Conservation (phyloP, 306 rosid species). For the Cercis canadensis region DNA sequence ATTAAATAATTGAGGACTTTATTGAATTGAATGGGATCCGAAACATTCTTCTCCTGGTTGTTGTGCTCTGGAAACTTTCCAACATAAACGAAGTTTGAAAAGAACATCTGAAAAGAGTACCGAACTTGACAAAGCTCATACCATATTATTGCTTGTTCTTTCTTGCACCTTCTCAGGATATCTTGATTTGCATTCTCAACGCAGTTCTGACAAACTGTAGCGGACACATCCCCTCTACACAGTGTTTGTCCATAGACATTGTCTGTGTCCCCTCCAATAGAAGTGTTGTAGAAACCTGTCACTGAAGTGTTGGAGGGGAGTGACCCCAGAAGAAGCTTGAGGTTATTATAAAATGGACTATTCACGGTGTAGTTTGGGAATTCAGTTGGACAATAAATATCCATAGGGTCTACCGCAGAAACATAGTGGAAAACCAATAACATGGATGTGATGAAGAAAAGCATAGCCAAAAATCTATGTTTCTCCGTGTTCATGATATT, state of each 20-base stretch:
- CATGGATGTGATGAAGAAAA: constrained; percentile 31
- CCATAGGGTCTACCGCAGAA: constrained; percentile 45
- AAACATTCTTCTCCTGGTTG: constrained; percentile 33
- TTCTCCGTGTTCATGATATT: constrained; percentile 22
- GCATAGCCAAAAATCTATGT: constrained; percentile 19
- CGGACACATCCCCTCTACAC: constrained; percentile 64
- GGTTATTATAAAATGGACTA: constrained; percentile 48
- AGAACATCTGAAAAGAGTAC: constrained; percentile 51
- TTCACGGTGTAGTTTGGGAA: constrained; percentile 39
- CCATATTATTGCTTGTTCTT: constrained; percentile 63
- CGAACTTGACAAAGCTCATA: constrained; percentile 63
- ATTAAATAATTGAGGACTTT: constrained; percentile 36
- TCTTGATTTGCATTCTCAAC: constrained; percentile 53
- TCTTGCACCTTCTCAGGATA: constrained; percentile 41
- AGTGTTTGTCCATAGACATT: constrained; percentile 65
- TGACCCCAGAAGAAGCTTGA: constrained; percentile 43
- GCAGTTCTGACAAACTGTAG: constrained; percentile 52
- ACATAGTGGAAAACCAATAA: constrained; percentile 19
- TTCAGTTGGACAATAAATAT: constrained; percentile 36
- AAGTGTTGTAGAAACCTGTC: constrained; percentile 42
- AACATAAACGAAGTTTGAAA: constrained; percentile 31
- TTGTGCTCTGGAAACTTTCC: constrained; percentile 49
- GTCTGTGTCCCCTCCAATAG: constrained; percentile 19
- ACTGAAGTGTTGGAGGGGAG: constrained; percentile 51
- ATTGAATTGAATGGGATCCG: constrained; percentile 27